Evolutionary conservation across 495 filamentous ascomycete genomes (phyloP), one percentile per base, ranked within the genome.

Genomic region (Trichocladium uniseriatum): DNA sequence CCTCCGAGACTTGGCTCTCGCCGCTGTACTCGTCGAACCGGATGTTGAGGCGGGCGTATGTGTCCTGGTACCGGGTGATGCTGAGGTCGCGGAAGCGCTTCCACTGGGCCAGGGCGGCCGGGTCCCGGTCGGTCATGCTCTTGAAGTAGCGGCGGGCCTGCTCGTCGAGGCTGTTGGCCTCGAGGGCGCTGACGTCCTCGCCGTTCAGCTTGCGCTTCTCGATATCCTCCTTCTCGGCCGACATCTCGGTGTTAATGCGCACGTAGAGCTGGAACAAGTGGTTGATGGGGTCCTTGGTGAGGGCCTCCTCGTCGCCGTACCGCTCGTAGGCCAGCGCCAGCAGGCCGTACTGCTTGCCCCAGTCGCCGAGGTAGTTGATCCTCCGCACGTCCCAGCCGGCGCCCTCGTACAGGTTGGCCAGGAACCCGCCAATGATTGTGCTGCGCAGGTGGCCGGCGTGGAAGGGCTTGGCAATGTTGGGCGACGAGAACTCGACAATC

Each of bases 11-110:
- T 61, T 94, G 87, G n/a, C 86, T 91, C 68, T 98, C 92, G 29
- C 91, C 91, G 29, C 84, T 86, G 72, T 98, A 98, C 45, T 88
- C 83, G 62, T 96, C 90, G 58, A 90, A 98, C 49, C 81, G 75
- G 61, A 98, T 96, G 69, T 95, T 96, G 16, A 67, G 56, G 46
- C 64, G 64, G 38, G 60, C 64, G 43, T 67, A 67, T 1, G 64
- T 73, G 5, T 64, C 58, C 66, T 86, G 82, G 70, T 95, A 95
- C 60, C 83, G 82, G 49, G 78, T 72, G 55, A 96, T 96, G 68
- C 84, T 89, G 38, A 98, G 76, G 38, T 94, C 85, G 62, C 92
- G 79, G 76, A 96, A 98, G 16, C 81, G 78, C 58, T 78, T 77
- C 92, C 92, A 98, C 49, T 84, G 70, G 35, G 80, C 83, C 38